phyloP scores from a whole-genome alignment of 768 basidiomycete species.

The Boletus huronensis region DNA sequence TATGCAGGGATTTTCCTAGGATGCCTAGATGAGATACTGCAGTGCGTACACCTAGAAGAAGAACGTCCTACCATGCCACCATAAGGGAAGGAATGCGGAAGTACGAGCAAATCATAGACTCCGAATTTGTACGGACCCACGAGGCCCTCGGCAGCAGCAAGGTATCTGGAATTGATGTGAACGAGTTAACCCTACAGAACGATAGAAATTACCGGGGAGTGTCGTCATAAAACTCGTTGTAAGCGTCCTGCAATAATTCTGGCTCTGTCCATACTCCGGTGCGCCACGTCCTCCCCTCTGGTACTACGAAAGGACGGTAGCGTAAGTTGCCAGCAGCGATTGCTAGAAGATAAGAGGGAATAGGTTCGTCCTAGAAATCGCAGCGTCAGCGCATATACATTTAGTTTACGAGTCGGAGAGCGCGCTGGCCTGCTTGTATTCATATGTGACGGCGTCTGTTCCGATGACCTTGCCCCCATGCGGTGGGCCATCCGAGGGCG shows the following conservation, averaged over 20 bases:
- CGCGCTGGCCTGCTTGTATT: slow-evolving; percentile 67
- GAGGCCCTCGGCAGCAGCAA: slow-evolving; percentile 68
- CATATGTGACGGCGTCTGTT: slow-evolving; percentile 68
- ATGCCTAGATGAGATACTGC: not conserved
- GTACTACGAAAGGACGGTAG: slow-evolving; percentile 61
- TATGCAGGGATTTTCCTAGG: slow-evolving; percentile 83
- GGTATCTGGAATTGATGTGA: slow-evolving; percentile 46
- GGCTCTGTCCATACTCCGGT: slow-evolving; percentile 93
- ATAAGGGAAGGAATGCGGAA: slow-evolving; percentile 91
- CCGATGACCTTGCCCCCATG: slow-evolving; percentile 76
- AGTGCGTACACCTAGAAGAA: not conserved
- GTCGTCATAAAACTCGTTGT: slow-evolving; percentile 88
- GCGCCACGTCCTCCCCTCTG: slow-evolving; percentile 68
- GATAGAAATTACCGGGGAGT: slow-evolving; percentile 54
- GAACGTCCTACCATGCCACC: slow-evolving; percentile 69
- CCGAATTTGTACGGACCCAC: slow-evolving; percentile 77
- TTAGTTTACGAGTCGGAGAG: not conserved
- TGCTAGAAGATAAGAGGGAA: slow-evolving; percentile 91
- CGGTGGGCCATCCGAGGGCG: slow-evolving; percentile 62
- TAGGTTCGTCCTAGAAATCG: slow-evolving; percentile 63
- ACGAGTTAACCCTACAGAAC: not conserved
- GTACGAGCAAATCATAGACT: slow-evolving; percentile 83
- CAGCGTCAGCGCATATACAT: not conserved
- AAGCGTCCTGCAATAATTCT: slow-evolving; percentile 67
- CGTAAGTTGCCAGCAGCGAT: slow-evolving; percentile 82